phyloP scores from a whole-genome alignment of 2,329 filamentous ascomycete genomes.

The Ophiostoma tasmaniense region DNA sequence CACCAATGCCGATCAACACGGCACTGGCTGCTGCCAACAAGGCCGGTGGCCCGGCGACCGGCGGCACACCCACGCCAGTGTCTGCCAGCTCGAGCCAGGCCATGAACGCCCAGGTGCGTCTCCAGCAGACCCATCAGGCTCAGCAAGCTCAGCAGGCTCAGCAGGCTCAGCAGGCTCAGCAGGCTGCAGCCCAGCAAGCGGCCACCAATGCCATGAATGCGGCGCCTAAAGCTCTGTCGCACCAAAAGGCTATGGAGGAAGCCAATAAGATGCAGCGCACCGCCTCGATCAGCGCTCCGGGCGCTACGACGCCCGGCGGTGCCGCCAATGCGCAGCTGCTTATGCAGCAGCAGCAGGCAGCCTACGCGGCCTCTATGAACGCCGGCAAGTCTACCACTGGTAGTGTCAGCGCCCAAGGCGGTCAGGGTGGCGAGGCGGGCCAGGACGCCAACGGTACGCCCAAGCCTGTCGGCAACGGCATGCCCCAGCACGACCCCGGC shows the following conservation, averaged over 20 bases:
- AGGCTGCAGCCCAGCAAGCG: slow-evolving; percentile 10
- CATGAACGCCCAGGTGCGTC: not conserved
- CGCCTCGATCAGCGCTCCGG: not conserved
- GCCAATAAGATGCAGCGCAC: slow-evolving; percentile 32
- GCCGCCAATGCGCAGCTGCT: slow-evolving; percentile 19
- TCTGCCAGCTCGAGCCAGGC: slow-evolving; percentile 24
- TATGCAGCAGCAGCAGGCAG: slow-evolving; percentile 44
- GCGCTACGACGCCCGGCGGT: slow-evolving; percentile 9
- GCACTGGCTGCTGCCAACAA: slow-evolving; percentile 33
- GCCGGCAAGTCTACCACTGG: slow-evolving; percentile 3
- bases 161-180: slow-evolving; percentile 10
- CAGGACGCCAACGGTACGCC: slow-evolving; percentile 5
- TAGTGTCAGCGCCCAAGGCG: slow-evolving; percentile 2
- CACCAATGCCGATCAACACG: slow-evolving; percentile 41
- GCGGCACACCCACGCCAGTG: slow-evolving; percentile 41
- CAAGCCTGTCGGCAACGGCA: slow-evolving; percentile 7
- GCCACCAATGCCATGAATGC: slow-evolving; percentile 26
- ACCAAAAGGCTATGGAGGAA: slow-evolving; percentile 42
- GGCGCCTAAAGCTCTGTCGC: slow-evolving; percentile 37
- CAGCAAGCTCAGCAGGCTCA: slow-evolving; percentile 3
- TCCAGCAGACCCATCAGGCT: slow-evolving; percentile 6
- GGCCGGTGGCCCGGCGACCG: slow-evolving; percentile 26
- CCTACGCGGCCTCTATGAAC: slow-evolving; percentile 36
- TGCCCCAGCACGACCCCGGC: slow-evolving; percentile 11
- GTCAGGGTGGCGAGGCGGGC: not conserved